These are phyloP conservation scores for Brassica hybrid DNA, from an alignment of 441 rosid genomes.

Conservation along the genomic window DNA sequence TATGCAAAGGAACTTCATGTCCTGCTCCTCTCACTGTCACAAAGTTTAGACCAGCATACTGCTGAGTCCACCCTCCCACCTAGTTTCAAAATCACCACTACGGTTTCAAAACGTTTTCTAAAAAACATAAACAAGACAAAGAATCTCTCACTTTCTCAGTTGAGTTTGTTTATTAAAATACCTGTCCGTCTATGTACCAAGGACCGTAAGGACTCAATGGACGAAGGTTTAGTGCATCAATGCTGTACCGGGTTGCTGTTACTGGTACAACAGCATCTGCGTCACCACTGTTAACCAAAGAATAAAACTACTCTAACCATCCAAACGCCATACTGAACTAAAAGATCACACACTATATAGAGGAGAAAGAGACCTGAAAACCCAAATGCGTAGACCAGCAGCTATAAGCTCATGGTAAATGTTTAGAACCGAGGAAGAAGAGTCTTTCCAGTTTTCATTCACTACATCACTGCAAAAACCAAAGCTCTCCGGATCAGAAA, in stretches of 20 bases:
- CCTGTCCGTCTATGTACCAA: conserved; percentile 88
- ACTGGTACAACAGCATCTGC: conserved; percentile 88
- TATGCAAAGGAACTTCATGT: no score
- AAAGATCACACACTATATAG: neutral
- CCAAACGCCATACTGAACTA: conserved; percentile 4
- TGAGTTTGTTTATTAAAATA: conserved; percentile 32
- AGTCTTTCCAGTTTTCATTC: conserved; percentile 66
- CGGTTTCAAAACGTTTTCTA: neutral
- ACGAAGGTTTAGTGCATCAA: conserved; percentile 79
- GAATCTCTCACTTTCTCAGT: neutral
- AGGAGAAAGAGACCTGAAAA: conserved; percentile 70
- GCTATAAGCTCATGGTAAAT: conserved; percentile 75
- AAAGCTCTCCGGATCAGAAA: conserved; percentile 21
- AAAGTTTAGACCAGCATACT: no score
- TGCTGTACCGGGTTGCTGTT: conserved; percentile 85
- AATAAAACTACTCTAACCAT: neutral
- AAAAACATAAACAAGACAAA: neutral
- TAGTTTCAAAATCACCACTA: conserved; percentile 39
- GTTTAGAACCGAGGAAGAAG: conserved; percentile 70
- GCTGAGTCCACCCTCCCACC: no score
- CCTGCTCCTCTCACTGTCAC: no score
- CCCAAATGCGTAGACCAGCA: conserved; percentile 82
- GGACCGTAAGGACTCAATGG: conserved; percentile 68
- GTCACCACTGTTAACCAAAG: conserved; percentile 65
- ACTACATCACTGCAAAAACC: conserved; percentile 55